Evolutionary conservation across 805 yeast species (phyloP).

Genomic region (Suhomyces tanzawaensis): DNA sequence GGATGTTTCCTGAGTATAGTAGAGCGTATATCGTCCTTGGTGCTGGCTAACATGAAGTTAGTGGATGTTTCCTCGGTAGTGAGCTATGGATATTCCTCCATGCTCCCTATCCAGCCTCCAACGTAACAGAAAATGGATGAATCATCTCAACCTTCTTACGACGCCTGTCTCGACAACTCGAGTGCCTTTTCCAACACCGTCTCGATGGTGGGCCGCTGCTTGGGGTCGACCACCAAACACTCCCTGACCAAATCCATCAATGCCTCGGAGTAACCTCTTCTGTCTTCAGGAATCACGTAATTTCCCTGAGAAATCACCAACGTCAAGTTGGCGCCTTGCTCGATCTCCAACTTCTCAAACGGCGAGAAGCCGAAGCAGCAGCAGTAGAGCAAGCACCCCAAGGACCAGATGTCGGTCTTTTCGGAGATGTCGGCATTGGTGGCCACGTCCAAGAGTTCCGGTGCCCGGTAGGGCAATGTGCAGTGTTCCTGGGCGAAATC

Average conservation of each 20-base stretch:
- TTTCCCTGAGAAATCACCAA: constrained; percentile 72
- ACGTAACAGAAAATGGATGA: no score
- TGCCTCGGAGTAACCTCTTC: constrained; percentile 50
- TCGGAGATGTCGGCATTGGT: constrained; percentile 67
- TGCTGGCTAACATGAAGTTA: no score
- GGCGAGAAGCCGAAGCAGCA: constrained; percentile 80
- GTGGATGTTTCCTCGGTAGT: no score
- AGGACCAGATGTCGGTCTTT: constrained; percentile 84
- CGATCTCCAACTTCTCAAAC: constrained; percentile 77
- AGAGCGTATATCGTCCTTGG: no score
- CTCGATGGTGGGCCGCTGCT: constrained; percentile 61
- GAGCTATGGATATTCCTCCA: no score
- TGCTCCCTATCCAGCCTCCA: no score
- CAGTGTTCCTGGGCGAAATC: constrained; percentile 84
- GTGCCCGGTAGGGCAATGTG: constrained; percentile 84
- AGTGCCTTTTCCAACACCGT: constrained; percentile 53
- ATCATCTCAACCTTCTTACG: no score
- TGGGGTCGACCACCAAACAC: constrained; percentile 65
- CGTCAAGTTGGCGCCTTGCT: constrained; percentile 77
- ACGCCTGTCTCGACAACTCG: constrained; percentile 19
- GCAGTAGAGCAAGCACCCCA: constrained; percentile 82
- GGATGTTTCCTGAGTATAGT: no score
- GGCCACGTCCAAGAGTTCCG: constrained; percentile 79
- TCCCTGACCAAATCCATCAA: constrained; percentile 53
- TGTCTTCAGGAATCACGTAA: constrained; percentile 53